Evolutionary conservation across 148 eudicot species (phyloP), one percentile per base, ranked within the genome.

Genomic region (Rhododendron ovatum): DNA sequence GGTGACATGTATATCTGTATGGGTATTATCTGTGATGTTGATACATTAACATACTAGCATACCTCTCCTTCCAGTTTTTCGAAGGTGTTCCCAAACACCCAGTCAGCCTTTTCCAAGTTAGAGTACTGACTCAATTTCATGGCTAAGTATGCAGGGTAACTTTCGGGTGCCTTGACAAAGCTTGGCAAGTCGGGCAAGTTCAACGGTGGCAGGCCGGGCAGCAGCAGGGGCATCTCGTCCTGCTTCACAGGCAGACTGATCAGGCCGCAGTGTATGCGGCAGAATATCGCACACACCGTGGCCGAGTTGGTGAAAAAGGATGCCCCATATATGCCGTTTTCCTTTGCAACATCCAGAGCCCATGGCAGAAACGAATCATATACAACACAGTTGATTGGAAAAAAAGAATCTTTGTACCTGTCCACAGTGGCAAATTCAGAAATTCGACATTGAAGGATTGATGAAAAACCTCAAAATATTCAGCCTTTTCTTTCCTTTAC

Each of bases 311-410:
- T 93, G 86, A 93, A 95, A 39, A 95, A 91, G 2, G 94, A 78
- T 5, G 92, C 96, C 0, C 93, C 94, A 76, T 45, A 84, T 2
- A 92, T 61, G 59, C 92, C 92, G 47, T 91, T 84, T 0, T 80
- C 51, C 71, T 80, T 90, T 10, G 95, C 96, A 83, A 95, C 98
- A n/a, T 92, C 95, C 37, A 93, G 88, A 12, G 93, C 98, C 96
- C 98, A 95, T 0, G 95, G 92, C 30, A 93, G 85, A 81, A 95
- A 91, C 15, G 94, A 87, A 22, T 92, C 95, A 82, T 93, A 93
- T 12, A 93, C 84, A 0, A 94, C 86, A 82, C 94, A 94, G 15
- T 84, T 88, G 10, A 93, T 83, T 0, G 95, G 95, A 47, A 9
- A 48, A 10, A 30, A 3, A 0, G 93, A 10, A 71, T 53, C 83